A percentile compares a stretch with the other conserved stretches of the same genome.
Evolutionary conservation across 208 protist species (phyloP).

Genomic region (Crithidia bombi): DNA sequence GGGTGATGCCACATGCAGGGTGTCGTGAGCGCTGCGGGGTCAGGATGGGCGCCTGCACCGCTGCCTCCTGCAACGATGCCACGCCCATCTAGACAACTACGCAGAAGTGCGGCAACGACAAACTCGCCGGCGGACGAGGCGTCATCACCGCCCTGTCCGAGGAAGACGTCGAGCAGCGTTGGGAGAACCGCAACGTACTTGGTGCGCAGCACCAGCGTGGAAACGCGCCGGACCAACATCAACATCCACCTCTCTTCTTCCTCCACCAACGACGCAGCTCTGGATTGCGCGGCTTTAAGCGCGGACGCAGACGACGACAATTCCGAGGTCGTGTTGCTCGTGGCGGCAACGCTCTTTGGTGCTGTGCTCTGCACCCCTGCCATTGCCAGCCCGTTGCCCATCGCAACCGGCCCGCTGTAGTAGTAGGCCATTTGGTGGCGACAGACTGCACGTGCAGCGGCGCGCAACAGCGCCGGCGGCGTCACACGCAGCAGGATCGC

Average conservation of each 20-base stretch:
- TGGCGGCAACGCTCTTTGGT: not conserved
- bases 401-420: constrained; percentile 5
- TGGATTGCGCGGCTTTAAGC: constrained; percentile 19
- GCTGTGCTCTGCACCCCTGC: not conserved
- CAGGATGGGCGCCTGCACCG: not conserved
- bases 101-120: constrained; percentile 12
- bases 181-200: constrained; percentile 54
- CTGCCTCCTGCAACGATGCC: not conserved
- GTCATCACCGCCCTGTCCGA: constrained; percentile 5
- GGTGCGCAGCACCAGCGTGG: constrained; percentile 54
- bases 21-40: not conserved
- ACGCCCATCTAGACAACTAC: constrained; percentile 2
- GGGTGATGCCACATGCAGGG: constrained; percentile 36
- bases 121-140: constrained; percentile 1
- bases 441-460: constrained; percentile 34
- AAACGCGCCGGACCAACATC: constrained; percentile 59
- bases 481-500: constrained; percentile 41
- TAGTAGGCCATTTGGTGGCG: constrained; percentile 37
- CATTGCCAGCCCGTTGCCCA: constrained; percentile 20
- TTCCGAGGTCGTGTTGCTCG: not conserved
- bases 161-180: constrained; percentile 43
- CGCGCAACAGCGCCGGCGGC: constrained; percentile 23
- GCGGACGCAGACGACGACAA: not conserved
- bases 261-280: constrained; percentile 10
- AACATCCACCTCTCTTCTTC: constrained; percentile 59